Evolutionary conservation across 805 yeast species (phyloP).

Genomic region (Saccharomycopsis microspora): DNA sequence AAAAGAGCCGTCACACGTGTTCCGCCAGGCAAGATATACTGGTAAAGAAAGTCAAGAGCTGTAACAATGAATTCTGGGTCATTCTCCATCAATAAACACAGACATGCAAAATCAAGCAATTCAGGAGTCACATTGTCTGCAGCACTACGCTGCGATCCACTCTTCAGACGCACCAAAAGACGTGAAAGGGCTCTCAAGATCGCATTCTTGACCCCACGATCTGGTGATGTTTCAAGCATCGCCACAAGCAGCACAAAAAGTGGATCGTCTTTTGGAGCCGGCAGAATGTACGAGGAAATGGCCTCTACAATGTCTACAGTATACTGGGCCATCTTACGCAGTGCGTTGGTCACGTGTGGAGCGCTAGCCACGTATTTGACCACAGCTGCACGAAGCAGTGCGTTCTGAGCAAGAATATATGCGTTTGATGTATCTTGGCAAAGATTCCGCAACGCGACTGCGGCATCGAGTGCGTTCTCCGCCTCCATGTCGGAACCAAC

Average conservation of each 20-base stretch:
- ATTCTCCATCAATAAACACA: conserved; percentile 47
- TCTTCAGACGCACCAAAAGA: conserved; percentile 51
- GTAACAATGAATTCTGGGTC: conserved; percentile 66
- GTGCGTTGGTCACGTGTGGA: conserved; percentile 20
- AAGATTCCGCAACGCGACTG: conserved; percentile 61
- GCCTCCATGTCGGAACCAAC: conserved; percentile 1
- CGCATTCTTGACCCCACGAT: conserved; percentile 59
- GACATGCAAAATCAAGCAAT: conserved; percentile 42
- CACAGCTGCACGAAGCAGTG: conserved; percentile 27
- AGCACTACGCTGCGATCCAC: conserved; percentile 32
- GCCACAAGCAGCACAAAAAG: conserved; percentile 46
- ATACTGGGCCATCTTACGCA: conserved; percentile 49
- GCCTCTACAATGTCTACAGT: conserved; percentile 76
- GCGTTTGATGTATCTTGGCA: conserved; percentile 79
- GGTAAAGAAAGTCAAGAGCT: conserved; percentile 72
- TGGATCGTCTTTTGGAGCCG: conserved; percentile 59
- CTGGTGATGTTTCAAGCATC: conserved; percentile 42
- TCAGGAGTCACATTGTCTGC: conserved; percentile 35
- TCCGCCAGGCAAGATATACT: conserved; percentile 56
- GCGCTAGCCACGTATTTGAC: conserved; percentile 19
- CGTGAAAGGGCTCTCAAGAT: conserved; percentile 71
- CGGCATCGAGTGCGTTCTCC: conserved; percentile 14
- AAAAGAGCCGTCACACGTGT: conserved; percentile 43
- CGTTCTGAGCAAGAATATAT: conserved; percentile 53
- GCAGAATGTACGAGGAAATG: conserved; percentile 70